phyloP scores from a whole-genome alignment of 176 grass and related monocot species.

The Juncus inflexus region DNA sequence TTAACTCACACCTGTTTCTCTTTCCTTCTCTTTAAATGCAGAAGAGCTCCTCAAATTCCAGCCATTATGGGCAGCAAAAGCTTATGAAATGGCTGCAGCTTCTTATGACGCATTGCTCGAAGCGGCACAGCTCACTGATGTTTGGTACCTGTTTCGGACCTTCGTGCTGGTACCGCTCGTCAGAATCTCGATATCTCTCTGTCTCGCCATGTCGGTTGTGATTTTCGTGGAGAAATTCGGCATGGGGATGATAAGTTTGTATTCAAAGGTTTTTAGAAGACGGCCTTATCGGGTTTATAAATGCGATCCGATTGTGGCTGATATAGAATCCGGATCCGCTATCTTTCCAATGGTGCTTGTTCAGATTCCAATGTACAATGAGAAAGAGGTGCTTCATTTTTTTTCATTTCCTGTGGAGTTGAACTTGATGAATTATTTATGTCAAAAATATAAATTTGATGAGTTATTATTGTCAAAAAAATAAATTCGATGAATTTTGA shows the following conservation, averaged over 20 bases:
- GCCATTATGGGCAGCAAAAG: not conserved
- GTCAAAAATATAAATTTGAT: not conserved
- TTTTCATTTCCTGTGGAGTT: not conserved
- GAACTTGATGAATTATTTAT: not conserved
- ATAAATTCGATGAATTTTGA: not conserved
- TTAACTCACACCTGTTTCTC: slow-evolving; percentile 14
- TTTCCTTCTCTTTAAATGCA: slow-evolving; percentile 23
- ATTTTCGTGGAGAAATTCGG: slow-evolving; percentile 36
- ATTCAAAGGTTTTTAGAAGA: slow-evolving; percentile 34
- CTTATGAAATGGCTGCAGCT: not conserved
- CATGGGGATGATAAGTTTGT: slow-evolving; percentile 35
- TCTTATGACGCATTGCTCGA: not conserved
- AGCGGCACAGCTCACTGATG: slow-evolving; percentile 3
- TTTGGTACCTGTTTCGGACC: slow-evolving; percentile 17
- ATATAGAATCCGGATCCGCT: slow-evolving; percentile 30
- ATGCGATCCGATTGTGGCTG: slow-evolving; percentile 34
- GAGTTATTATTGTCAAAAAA: not conserved
- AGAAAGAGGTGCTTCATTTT: slow-evolving; percentile 37
- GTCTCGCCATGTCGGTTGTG: slow-evolving; percentile 37
- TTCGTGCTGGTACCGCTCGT: slow-evolving; percentile 27
- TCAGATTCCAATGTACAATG: slow-evolving; percentile 57
- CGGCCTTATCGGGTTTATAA: slow-evolving; percentile 35
- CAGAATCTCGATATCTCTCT: slow-evolving; percentile 3
- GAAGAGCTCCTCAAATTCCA: not conserved
- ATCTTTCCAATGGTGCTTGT: slow-evolving; percentile 46